These are phyloP conservation scores for Chondrostereum purpureum DNA, from an alignment of 1,284 basidiomycete species.

Conservation along the genomic window DNA sequence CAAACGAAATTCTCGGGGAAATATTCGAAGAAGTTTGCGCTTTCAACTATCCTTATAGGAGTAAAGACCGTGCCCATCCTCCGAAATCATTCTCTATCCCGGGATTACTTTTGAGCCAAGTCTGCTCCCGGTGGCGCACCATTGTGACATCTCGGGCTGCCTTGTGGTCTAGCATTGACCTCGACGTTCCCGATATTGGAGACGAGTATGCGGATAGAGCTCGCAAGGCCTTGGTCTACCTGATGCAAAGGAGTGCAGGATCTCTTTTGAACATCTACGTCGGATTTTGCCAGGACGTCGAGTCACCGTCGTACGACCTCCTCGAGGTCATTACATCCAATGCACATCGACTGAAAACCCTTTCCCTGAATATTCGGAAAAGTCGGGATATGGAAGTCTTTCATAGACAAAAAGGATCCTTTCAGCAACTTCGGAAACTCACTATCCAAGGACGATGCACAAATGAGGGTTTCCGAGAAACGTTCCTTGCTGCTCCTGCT, in stretches of 20 bases:
- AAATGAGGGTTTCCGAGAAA: too few relatives aligned
- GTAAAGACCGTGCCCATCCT: background rate
- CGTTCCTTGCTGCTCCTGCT: too few relatives aligned
- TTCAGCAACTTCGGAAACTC: background rate
- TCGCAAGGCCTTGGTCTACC: background rate
- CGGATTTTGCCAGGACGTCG: too few relatives aligned
- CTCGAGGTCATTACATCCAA: background rate
- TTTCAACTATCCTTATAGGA: background rate
- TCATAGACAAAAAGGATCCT: background rate
- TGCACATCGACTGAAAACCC: background rate
- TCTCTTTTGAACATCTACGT: too few relatives aligned
- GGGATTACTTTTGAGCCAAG: background rate
- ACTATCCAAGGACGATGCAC: background rate
- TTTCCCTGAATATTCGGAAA: background rate
- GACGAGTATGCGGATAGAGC: background rate
- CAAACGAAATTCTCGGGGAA: background rate
- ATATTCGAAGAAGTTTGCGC: background rate
- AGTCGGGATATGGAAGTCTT: background rate
- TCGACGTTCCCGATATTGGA: too few relatives aligned
- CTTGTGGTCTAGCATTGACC: background rate
- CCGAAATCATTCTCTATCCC: constrained; percentile 2
- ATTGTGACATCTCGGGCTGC: background rate
- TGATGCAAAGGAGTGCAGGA: background rate
- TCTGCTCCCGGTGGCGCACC: background rate
- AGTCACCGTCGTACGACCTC: background rate